Base-by-base conservation (phyloP, 2,329 filamentous ascomycete genomes). In the Colletotrichum siamense region DNA sequence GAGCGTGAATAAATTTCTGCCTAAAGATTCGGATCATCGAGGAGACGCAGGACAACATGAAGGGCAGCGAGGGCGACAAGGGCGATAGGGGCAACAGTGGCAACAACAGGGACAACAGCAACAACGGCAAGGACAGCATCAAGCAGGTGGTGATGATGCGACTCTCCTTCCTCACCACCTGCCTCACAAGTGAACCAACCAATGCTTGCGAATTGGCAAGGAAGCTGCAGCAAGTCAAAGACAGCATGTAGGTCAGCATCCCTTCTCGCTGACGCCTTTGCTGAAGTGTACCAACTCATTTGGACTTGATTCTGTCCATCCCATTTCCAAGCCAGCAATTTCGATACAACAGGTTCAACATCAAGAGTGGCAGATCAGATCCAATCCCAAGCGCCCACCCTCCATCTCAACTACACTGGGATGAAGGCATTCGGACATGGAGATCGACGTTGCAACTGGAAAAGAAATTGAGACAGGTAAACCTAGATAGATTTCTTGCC, bases 351-450 rank as follows among this genome's bases (percentile, higher is more conserved):
- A 39, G 36, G n/a, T 1, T 22, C 44, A 49, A 49, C 3, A 49
- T 22, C 9, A 49, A 49, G 44, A 49, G 44, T 49, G 18, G 44
- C 44, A 49, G 44, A 49, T n/a, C 44, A 22, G 18, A 49, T n/a
- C 0, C 44, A 44, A 44, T 49, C 44, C 3, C 44, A 49, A 13
- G 44, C 1, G 18, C 10, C n/a, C n/a, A 18, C 10, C 18, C 44
- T 4, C 44, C 44, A 1, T 12, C 44, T 12, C 1, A 49, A 49
- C 1, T 49, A 49, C 18, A 49, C 44, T 49, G 0, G 10, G 44
- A n/a, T n/a, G 10, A 49, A 4, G 0, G n/a, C 44, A 10, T n/a
- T 49, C 44, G 44, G 1, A 22, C n/a, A 0, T 49, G 2, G 44
- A 12, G 44, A 3, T 49, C 9, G 16, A 44, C 16, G 18, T 44